These are phyloP conservation scores for Pythium aquatile DNA, from an alignment of 352 stramenopile genomes.

Conservation along the genomic window DNA sequence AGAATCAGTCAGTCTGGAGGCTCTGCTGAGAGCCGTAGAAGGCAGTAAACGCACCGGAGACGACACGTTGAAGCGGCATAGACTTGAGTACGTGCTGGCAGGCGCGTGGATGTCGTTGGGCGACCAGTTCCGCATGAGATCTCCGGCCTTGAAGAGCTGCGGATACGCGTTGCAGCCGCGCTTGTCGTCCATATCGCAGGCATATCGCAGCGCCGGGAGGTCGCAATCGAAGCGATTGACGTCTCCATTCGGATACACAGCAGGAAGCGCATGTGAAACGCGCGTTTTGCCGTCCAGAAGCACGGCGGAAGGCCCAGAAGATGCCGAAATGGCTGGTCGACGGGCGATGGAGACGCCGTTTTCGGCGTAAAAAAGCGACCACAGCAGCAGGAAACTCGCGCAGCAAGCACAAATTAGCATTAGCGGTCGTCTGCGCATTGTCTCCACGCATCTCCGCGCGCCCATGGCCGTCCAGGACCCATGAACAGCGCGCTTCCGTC, in stretches of 20 bases:
- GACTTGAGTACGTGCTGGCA: conserved; percentile 45
- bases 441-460: too few relatives aligned
- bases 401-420: too few relatives aligned
- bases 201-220: conserved; percentile 52
- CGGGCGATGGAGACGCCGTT: too few relatives aligned
- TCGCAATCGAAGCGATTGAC: conserved; percentile 49
- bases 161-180: conserved; percentile 58
- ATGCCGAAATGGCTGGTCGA: too few relatives aligned
- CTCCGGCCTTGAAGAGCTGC: conserved; percentile 60
- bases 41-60: conserved; percentile 32
- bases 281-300: conserved; percentile 33
- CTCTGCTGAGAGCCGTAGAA: too few relatives aligned
- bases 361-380: too few relatives aligned
- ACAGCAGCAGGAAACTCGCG: too few relatives aligned
- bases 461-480: too few relatives aligned
- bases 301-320: conserved; percentile 10
- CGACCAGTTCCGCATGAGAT: conserved; percentile 84
- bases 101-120: conserved; percentile 41
- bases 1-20: too few relatives aligned
- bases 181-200: conserved; percentile 43
- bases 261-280: conserved; percentile 32
- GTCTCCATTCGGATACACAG: conserved; percentile 44
- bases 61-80: conserved; percentile 69
- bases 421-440: too few relatives aligned
- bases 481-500: too few relatives aligned